Base-by-base conservation (phyloP, 495 filamentous ascomycete species). In the Neurospora sp. region DNA sequence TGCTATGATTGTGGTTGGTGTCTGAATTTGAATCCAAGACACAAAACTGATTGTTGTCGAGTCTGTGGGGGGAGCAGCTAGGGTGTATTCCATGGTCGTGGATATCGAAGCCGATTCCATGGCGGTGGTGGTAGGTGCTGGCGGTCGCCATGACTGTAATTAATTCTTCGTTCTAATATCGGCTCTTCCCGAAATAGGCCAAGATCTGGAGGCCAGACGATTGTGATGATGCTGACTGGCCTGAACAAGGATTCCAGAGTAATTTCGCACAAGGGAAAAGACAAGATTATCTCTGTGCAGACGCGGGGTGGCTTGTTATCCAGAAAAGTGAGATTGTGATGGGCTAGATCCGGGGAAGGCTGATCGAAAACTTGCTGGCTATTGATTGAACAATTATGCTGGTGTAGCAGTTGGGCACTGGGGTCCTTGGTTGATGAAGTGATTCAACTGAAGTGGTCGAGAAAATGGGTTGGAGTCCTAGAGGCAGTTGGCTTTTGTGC, bases 381-480 rank as follows among this genome's bases (percentile, higher is more conserved):
- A 76, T 74, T 66, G 74, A 75, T 72, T 74, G 75, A 73, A 72
- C 77, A 78, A 79, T 75, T 74, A 81, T 79, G 78, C 73, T 79
- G 22, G 68, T 38, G 53, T 78, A 76, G 77, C 78, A 74, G 71
- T 71, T 77, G 74, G 74, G 72, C 73, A 44, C 68, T 22, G 37
- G 48, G 69, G 40, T 66, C 53, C 31, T 66, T 66, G 22, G 27
- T 16, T 27, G 53, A 66, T 16, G 53, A 66, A 66, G 6, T 66
- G 53, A 66, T 31, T 31, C 53, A 18, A 66, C 53, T 66, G 53
- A 66, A 66, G 27, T 66, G 53, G 53, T 66, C 12, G 53, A 35
- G 27, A 27, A 66, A 66, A 66, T 31, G 53, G 18, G 53, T 3
- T 66, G 53, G 14, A 35, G 27, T 35, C 53, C 27, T 35, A 31